phyloP scores from a whole-genome alignment of 2,329 filamentous ascomycete species.

The Periconia sp. region DNA sequence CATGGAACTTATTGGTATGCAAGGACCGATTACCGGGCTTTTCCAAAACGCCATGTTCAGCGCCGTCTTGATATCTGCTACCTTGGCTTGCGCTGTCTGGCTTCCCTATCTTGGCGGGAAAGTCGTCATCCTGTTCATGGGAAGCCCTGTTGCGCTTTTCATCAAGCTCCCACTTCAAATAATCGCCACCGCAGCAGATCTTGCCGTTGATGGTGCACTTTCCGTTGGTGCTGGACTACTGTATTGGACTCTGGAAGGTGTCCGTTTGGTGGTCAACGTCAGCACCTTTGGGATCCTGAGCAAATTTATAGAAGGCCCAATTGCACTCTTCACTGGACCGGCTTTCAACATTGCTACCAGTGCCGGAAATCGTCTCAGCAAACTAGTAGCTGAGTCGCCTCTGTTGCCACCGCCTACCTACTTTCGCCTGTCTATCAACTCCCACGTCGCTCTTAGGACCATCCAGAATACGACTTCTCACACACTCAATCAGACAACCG shows the following conservation, averaged over 20 bases:
- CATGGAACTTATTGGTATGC: conserved; percentile 94
- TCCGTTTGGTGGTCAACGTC: conserved; percentile 25
- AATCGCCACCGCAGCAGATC: conserved; percentile 72
- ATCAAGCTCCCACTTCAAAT: conserved; percentile 71
- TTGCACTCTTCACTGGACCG: conserved; percentile 27
- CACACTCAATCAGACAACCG: conserved; percentile 34
- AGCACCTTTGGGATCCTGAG: conserved; percentile 21
- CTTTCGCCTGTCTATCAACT: conserved; percentile 40
- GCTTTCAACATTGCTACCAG: conserved; percentile 38
- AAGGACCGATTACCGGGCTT: conserved; percentile 83
- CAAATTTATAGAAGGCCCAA: conserved; percentile 16
- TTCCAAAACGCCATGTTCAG: conserved; percentile 97
- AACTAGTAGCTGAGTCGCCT: conserved; percentile 28
- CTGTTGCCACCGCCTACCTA: conserved; percentile 33
- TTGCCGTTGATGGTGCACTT: conserved; percentile 75
- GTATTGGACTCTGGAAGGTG: conserved; percentile 39
- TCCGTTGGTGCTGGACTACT: conserved; percentile 60
- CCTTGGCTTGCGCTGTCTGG: conserved; percentile 83
- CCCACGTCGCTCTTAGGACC: conserved; percentile 40
- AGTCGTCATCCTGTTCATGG: conserved; percentile 74
- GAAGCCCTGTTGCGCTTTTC: conserved; percentile 70
- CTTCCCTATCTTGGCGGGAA: conserved; percentile 92
- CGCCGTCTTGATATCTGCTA: conserved; percentile 80
- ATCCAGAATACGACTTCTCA: conserved; percentile 41
- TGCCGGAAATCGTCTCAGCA: conserved; percentile 38